Evolutionary conservation across 2,329 filamentous ascomycete species (phyloP).

Genomic region (Fusarium sp.): DNA sequence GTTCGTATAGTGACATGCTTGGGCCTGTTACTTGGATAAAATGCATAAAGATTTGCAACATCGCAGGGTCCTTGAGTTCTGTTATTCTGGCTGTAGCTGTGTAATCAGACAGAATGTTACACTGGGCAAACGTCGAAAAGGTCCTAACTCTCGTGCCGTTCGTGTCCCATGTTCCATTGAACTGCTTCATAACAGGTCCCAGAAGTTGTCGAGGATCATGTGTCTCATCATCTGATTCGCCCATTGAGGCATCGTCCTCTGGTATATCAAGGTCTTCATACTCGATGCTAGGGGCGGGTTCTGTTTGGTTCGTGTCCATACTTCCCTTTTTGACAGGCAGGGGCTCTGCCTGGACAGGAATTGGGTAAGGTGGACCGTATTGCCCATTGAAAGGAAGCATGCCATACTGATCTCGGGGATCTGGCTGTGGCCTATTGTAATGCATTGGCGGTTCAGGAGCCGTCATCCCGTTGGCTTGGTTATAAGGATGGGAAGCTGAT

Average conservation of each 20-base stretch:
- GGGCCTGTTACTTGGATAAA: conserved; percentile 91
- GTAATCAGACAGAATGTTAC: conserved; percentile 71
- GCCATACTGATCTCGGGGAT: conserved; percentile 32
- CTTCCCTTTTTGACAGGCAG: conserved; percentile 17
- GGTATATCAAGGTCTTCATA: conserved; percentile 46
- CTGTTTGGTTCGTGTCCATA: conserved; percentile 6
- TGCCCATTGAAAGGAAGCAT: conserved; percentile 22
- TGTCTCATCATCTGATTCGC: conserved; percentile 68
- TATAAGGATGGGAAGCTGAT: conserved; percentile 23
- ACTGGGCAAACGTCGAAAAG: conserved; percentile 61
- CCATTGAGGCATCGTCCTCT: conserved; percentile 72
- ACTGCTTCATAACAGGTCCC: conserved; percentile 52
- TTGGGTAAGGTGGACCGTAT: conserved; percentile 11
- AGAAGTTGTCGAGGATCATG: conserved; percentile 53
- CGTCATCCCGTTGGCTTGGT: conserved; percentile 25
- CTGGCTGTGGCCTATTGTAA: conserved; percentile 28
- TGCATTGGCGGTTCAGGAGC: conserved; percentile 20
- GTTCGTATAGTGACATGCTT: conserved; percentile 86
- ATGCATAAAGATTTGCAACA: conserved; percentile 87
- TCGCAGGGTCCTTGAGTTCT: conserved; percentile 83
- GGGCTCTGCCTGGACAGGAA: conserved; percentile 12
- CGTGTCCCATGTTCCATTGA: conserved; percentile 44
- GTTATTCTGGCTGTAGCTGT: conserved; percentile 72
- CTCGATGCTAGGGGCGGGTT: conserved; percentile 41
- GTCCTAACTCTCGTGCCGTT: conserved; percentile 59